A percentile compares a stretch with the other conserved stretches of the same genome.
phyloP scores from a whole-genome alignment of 495 filamentous ascomycete genomes.

The Tetracladium setigerum region DNA sequence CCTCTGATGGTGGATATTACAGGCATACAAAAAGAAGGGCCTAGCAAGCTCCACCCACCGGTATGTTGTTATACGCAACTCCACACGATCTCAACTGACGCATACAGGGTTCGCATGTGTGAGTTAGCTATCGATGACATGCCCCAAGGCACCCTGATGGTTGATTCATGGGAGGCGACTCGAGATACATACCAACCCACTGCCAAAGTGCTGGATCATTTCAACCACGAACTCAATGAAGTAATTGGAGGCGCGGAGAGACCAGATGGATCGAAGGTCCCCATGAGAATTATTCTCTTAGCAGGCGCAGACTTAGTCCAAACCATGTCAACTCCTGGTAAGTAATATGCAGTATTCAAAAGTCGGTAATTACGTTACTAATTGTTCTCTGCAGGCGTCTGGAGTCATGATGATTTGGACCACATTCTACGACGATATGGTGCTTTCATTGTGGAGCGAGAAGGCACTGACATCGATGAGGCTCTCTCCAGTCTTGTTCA shows the following conservation, averaged over 20 bases:
- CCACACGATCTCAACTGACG: neutral
- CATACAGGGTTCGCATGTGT: constrained; percentile 49
- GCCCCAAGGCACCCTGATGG: constrained; percentile 65
- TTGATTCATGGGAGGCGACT: constrained; percentile 54
- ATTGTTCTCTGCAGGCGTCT: constrained; percentile 38
- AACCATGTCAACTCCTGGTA: constrained; percentile 58
- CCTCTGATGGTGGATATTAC: neutral
- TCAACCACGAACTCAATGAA: constrained; percentile 76
- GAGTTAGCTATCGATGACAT: constrained; percentile 68
- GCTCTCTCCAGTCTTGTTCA: constrained; percentile 67
- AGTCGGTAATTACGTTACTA: neutral
- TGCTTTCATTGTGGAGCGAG: constrained; percentile 80
- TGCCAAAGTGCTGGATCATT: constrained; percentile 78
- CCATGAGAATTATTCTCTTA: constrained; percentile 60
- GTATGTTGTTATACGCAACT: constrained; percentile 25
- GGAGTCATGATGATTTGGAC: constrained; percentile 73
- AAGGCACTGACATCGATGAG: constrained; percentile 78
- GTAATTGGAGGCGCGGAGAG: constrained; percentile 64
- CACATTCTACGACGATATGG: constrained; percentile 79
- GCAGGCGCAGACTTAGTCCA: constrained; percentile 77
- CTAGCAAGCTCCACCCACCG: constrained; percentile 68
- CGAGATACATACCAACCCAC: constrained; percentile 73
- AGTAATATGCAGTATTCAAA: neutral
- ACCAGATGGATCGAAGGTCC: constrained; percentile 41
- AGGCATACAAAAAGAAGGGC: constrained; percentile 85